Base-by-base conservation (phyloP, 2,329 filamentous ascomycete species). In the Claviceps pazoutovae region DNA sequence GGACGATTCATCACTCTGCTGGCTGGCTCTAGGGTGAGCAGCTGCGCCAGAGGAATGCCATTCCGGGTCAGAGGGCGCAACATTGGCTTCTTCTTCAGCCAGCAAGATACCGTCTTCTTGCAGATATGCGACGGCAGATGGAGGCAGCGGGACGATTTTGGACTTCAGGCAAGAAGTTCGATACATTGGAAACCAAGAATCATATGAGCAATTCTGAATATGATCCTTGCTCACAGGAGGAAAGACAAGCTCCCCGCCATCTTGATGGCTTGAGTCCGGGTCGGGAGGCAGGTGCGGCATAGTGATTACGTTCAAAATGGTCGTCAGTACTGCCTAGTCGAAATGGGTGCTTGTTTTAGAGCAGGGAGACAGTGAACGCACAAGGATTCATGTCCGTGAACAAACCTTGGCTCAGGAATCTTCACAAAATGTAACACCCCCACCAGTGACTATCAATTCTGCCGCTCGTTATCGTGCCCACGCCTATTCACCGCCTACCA, bases 141-240 rank as follows among this genome's bases (percentile, higher is more conserved):
- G 66, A 0, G 85, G 78, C 5, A 98, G 76, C 1, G 86, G 83
- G 49, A 98, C 84, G 42, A 95, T 82, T 34, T 86, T 81, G 2
- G 91, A 89, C 71, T 91, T 93, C 44, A 95, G 86, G 37, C 88
- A 89, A 47, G 87, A 77, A 7, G 80, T 73, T 54, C 87, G 84
- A 65, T 94, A 95, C 76, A 79, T 83, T 47, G 86, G 81, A 62
- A 95, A 88, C 93, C 93, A 98, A 54, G 77, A 80, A 65, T 95
- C 86, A 67, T 94, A 96, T 43, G 93, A 94, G 70, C 91, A 98
- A 68, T 96, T 86, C 51, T 95, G 73, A 55, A 98, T 94, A 62
- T 98, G 91, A 46, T 84, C 80, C 63, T 83, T 86, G 36, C 83
- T 88, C 53, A 95, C 79, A 1, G 88, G 88, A 19, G 89, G 86